Conservation (phyloP, 2,329 filamentous ascomycete species). For the Fusarium xylarioides region DNA sequence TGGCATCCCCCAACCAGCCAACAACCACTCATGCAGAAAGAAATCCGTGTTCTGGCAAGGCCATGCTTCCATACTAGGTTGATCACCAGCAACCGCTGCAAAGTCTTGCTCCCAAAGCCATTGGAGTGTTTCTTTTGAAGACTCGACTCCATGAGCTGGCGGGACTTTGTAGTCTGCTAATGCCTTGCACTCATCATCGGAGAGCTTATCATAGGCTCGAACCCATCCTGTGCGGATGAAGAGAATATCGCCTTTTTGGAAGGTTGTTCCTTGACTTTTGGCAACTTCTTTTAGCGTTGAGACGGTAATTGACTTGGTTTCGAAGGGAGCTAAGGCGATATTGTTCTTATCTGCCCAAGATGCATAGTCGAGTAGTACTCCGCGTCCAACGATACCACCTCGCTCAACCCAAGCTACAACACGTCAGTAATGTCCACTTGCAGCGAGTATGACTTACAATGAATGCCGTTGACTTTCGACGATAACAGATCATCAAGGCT, state of each 20-base stretch:
- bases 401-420: slow-evolving; percentile 21
- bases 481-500: slow-evolving; percentile 56
- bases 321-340: slow-evolving; percentile 51
- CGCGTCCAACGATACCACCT: slow-evolving; percentile 59
- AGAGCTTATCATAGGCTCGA: slow-evolving; percentile 52
- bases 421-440: fast-evolving
- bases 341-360: slow-evolving; percentile 53
- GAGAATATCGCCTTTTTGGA: slow-evolving; percentile 63
- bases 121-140: slow-evolving; percentile 56
- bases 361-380: slow-evolving; percentile 63
- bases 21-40: slow-evolving; percentile 54
- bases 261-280: slow-evolving; percentile 52
- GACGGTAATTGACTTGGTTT: slow-evolving; percentile 54
- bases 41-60: slow-evolving; percentile 48
- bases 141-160: slow-evolving; percentile 55
- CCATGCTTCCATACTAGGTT: slow-evolving; percentile 61
- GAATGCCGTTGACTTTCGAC: slow-evolving; percentile 42
- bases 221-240: slow-evolving; percentile 64
- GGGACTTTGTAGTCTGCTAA: slow-evolving; percentile 45
- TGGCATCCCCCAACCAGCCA: slow-evolving; percentile 61
- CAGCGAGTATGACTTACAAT: slow-evolving; percentile 25
- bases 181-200: slow-evolving; percentile 48
- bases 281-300: slow-evolving; percentile 55
- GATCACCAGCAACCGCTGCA: slow-evolving; percentile 65
- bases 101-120: slow-evolving; percentile 68